phyloP scores from a whole-genome alignment of 1,284 basidiomycete genomes.

The Gomphus bonarii region DNA sequence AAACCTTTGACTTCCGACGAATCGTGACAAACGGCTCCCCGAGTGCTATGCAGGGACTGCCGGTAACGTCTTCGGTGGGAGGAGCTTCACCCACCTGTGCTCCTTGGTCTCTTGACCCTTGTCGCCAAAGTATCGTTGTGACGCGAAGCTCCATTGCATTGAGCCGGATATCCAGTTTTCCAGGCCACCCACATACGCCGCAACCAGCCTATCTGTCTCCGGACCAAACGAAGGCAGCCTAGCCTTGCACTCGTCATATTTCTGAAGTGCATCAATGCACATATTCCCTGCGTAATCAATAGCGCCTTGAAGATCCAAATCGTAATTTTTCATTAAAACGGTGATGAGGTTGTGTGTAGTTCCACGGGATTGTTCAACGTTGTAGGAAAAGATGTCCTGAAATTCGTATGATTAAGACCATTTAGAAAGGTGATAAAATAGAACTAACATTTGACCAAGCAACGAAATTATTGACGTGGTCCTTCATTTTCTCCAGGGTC shows the following conservation, averaged over 20 bases:
- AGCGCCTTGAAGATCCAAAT: slow-evolving; percentile 20
- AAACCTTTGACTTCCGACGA: too few species aligned
- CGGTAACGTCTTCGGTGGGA: neutral
- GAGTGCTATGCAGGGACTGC: too few species aligned
- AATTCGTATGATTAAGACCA: neutral
- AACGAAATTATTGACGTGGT: slow-evolving; percentile 31
- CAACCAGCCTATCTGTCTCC: slow-evolving; percentile 21
- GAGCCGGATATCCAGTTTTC: slow-evolving; percentile 29
- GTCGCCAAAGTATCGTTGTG: slow-evolving; percentile 33
- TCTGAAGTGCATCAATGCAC: slow-evolving; percentile 19
- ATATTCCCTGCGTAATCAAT: slow-evolving; percentile 22
- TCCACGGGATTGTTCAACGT: slow-evolving; percentile 31
- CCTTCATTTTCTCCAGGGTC: slow-evolving; percentile 25
- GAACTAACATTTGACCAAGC: slow-evolving; percentile 29
- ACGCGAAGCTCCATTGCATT: slow-evolving; percentile 32
- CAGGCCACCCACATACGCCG: slow-evolving; percentile 21
- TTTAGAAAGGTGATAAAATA: neutral
- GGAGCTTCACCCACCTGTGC: slow-evolving; percentile 43
- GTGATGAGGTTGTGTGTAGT: slow-evolving; percentile 35
- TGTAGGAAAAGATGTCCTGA: slow-evolving; percentile 35
- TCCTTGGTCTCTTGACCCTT: slow-evolving; percentile 45
- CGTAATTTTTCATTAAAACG: slow-evolving; percentile 20
- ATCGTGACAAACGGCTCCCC: too few species aligned
- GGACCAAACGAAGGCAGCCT: slow-evolving; percentile 21
- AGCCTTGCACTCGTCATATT: slow-evolving; percentile 18